Evolutionary conservation across 495 filamentous ascomycete species (phyloP).

Genomic region (Hypoxylon lienhwacheense): DNA sequence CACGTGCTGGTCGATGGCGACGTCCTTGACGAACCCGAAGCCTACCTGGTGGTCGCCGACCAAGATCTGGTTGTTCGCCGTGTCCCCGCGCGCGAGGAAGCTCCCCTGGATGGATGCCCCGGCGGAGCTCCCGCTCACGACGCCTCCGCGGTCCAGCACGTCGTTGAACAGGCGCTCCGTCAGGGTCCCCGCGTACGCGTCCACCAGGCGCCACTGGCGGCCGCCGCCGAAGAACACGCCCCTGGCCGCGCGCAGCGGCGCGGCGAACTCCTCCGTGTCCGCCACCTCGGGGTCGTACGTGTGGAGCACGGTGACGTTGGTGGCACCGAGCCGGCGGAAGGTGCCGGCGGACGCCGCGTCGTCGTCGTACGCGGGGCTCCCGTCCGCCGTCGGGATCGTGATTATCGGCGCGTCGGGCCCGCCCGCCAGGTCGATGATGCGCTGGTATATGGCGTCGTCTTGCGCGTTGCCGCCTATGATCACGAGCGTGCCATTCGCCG

Average conservation of each 20-base stretch:
- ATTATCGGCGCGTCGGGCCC: conserved; percentile 50
- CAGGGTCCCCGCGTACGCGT: conserved; percentile 42
- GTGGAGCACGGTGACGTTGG: conserved; percentile 39
- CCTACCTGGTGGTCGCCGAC: conserved; percentile 41
- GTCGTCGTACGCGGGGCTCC: conserved; percentile 34
- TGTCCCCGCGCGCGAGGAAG: conserved; percentile 41
- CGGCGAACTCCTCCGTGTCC: conserved; percentile 39
- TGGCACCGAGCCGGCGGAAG: conserved; percentile 40
- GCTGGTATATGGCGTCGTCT: conserved; percentile 49
- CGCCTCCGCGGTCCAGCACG: conserved; percentile 38
- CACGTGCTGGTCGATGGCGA: conserved; percentile 42
- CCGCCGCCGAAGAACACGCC: conserved; percentile 42
- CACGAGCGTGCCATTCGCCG: conserved; percentile 39
- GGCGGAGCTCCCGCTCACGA: conserved; percentile 39
- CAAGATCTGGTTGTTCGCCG: conserved; percentile 35
- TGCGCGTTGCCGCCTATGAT: conserved; percentile 40
- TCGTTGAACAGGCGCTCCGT: conserved; percentile 37
- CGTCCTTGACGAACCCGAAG: conserved; percentile 39
- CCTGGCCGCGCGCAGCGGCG: conserved; percentile 32
- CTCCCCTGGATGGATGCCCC: conserved; percentile 42
- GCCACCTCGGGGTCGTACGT: conserved; percentile 40
- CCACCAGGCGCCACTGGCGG: conserved; percentile 41
- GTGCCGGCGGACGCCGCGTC: conserved; percentile 34
- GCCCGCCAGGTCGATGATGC: conserved; percentile 48
- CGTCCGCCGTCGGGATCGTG: conserved; percentile 49